Conservation (phyloP, 169 alveolate species). For the Neospora caninum region DNA sequence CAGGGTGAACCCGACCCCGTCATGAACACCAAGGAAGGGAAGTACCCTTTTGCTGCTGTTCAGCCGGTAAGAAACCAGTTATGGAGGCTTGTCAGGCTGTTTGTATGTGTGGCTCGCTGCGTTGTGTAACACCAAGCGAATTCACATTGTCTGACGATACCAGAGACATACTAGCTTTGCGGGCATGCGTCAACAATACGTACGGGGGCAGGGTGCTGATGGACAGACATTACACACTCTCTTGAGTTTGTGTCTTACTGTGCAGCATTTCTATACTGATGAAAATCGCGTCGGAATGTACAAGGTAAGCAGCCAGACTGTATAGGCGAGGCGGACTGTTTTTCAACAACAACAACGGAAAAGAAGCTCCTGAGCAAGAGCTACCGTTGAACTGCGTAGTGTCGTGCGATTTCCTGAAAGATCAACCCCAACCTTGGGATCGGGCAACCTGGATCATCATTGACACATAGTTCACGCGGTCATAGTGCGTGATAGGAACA, state of each 20-base stretch:
- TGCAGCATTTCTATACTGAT: slow-evolving; percentile 13
- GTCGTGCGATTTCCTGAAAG: too few relatives aligned
- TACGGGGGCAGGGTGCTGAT: background rate
- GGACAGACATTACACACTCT: background rate
- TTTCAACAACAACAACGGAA: background rate
- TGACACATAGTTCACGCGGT: background rate
- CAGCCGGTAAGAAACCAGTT: slow-evolving; percentile 56
- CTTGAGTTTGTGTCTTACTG: background rate
- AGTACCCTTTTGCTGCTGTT: slow-evolving; percentile 72
- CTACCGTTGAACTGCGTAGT: too few relatives aligned
- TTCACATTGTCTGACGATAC: background rate
- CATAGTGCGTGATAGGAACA: background rate
- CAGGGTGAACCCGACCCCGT: slow-evolving; percentile 71
- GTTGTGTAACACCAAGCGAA: background rate
- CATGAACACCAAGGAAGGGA: slow-evolving; percentile 71
- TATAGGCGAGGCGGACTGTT: background rate
- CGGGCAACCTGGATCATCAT: too few relatives aligned
- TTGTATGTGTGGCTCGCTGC: too few relatives aligned
- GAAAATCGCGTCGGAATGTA: background rate
- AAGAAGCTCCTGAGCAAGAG: too few relatives aligned
- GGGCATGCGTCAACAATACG: too few relatives aligned
- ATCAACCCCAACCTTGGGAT: too few relatives aligned
- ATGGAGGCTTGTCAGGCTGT: too few relatives aligned
- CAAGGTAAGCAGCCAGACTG: background rate
- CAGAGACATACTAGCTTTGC: too few relatives aligned